Base-by-base conservation (phyloP, 805 yeast species). In the Candida argentea region DNA sequence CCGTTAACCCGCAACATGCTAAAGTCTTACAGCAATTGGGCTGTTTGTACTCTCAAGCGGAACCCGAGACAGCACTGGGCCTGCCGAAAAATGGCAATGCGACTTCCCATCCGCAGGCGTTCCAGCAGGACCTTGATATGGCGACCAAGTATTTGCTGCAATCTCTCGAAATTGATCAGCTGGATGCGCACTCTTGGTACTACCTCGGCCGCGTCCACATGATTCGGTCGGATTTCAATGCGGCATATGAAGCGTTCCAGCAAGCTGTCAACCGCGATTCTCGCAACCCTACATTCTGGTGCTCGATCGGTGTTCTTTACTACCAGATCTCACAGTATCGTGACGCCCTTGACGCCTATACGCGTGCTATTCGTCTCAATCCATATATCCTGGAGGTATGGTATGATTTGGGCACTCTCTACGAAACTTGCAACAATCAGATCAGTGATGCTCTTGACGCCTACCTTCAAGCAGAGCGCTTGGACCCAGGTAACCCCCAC, bases 251-350 rank as follows among this genome's bases (percentile, higher is more conserved):
- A 50, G 93, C 96, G 0, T 91, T 89, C 71, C 98, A 91, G 61
- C 96, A 87, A 52, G 97, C 97, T 8, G 98, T 91, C 34, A 91
- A 91, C 54, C 72, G 95, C 38, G 97, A 91, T 55, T 80, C 94
- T 21, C 72, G 96, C 52, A 91, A 91, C 54, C 97, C 98, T 33
- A 91, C 96, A 2, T 91, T 91, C 64, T 91, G 98, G 98, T 82
- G 93, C 43, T 78, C 87, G 19, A 81, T 82, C 46, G 98, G 98
- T 52, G 98, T 91, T 10, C 67, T 91, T 33, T 91, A 91, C 59
- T 91, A 89, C 56, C 96, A 91, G 57, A 89, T 91, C 35, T 76
- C 91, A 32, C 98, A 91, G 61, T 91, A 84, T 59, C 70, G 95
- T 32, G 98, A 91, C 52, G 98, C 98, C 2, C 65, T 91, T 38